Percentiles rank a stretch among this genome's conserved stretches.
These are phyloP conservation scores for Moniliophthora roreri DNA, from an alignment of 1,284 basidiomycete species.

Conservation along the genomic window DNA sequence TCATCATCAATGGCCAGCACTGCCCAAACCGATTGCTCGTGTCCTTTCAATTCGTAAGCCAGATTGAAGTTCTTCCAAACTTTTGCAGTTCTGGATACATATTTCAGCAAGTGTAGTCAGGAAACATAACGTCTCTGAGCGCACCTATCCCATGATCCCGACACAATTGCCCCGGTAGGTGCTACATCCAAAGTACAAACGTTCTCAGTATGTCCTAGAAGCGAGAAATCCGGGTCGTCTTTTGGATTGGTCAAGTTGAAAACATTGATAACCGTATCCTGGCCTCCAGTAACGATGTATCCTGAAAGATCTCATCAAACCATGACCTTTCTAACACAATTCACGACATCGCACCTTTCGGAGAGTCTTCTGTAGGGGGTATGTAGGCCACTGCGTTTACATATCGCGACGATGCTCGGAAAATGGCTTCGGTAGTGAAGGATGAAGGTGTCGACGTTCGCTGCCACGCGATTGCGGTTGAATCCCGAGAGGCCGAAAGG, in stretches of 20 bases:
- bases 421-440: slow-evolving; percentile 54
- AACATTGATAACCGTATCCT: slow-evolving; percentile 82
- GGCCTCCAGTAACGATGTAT: slow-evolving; percentile 81
- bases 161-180: slow-evolving; percentile 74
- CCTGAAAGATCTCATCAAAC: slow-evolving; percentile 46
- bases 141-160: slow-evolving; percentile 98
- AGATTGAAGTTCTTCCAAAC: slow-evolving; percentile 88
- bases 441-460: slow-evolving; percentile 44
- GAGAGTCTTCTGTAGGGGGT: slow-evolving; percentile 62
- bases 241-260: slow-evolving; percentile 62
- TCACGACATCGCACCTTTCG: slow-evolving; percentile 53
- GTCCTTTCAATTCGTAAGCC: slow-evolving; percentile 79
- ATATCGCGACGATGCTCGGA: slow-evolving; percentile 73
- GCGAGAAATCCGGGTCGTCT: slow-evolving; percentile 75
- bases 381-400: slow-evolving; percentile 84
- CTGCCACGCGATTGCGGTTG: slow-evolving; percentile 85
- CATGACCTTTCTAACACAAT: slow-evolving; percentile 11
- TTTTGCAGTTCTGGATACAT: slow-evolving; percentile 75
- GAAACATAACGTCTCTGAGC: slow-evolving; percentile 24
- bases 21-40: slow-evolving; percentile 94
- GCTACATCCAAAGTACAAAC: slow-evolving; percentile 84
- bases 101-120: background rate
- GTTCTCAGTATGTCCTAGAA: slow-evolving; percentile 89
- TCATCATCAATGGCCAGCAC: slow-evolving; percentile 83
- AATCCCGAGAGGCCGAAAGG: slow-evolving; percentile 88